Conservation (phyloP, 2,329 filamentous ascomycete genomes). For the Aspergillus arachidicola region DNA sequence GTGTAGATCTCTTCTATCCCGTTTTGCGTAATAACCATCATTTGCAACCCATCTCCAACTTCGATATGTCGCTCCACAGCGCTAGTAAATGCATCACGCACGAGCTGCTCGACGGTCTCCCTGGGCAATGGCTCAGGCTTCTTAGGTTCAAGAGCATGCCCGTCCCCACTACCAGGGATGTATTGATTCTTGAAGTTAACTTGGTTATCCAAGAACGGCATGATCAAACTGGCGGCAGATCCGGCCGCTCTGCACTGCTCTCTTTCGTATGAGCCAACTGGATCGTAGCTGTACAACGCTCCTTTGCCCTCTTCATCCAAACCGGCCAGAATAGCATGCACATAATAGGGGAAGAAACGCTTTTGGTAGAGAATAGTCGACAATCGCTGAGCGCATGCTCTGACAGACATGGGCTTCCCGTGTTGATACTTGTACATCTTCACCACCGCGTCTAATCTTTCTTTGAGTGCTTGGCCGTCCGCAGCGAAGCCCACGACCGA, state of each 20-base stretch:
- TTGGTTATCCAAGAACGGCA: constrained; percentile 99
- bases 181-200: constrained; percentile 99
- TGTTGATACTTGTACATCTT: constrained; percentile 99
- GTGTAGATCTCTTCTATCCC: constrained; percentile 85
- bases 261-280: constrained; percentile 94
- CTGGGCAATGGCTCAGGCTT: constrained; percentile 67
- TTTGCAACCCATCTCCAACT: constrained; percentile 94
- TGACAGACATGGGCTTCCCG: constrained; percentile 92
- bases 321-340: constrained; percentile 89
- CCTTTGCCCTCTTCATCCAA: constrained; percentile 93
- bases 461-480: constrained; percentile 89
- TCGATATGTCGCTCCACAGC: constrained; percentile 99
- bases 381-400: constrained; percentile 90
- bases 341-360: constrained; percentile 99
- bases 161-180: constrained; percentile 79
- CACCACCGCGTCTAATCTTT: constrained; percentile 89
- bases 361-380: constrained; percentile 96
- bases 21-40: constrained; percentile 85
- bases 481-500: constrained; percentile 96
- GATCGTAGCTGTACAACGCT: constrained; percentile 95
- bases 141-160: constrained; percentile 71
- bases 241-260: constrained; percentile 95
- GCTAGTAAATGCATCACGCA: constrained; percentile 97
- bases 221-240: constrained; percentile 90
- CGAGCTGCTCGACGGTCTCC: constrained; percentile 77